These are phyloP conservation scores for Bondarzewia mesenterica DNA, from an alignment of 1,284 basidiomycete genomes.

Conservation along the genomic window DNA sequence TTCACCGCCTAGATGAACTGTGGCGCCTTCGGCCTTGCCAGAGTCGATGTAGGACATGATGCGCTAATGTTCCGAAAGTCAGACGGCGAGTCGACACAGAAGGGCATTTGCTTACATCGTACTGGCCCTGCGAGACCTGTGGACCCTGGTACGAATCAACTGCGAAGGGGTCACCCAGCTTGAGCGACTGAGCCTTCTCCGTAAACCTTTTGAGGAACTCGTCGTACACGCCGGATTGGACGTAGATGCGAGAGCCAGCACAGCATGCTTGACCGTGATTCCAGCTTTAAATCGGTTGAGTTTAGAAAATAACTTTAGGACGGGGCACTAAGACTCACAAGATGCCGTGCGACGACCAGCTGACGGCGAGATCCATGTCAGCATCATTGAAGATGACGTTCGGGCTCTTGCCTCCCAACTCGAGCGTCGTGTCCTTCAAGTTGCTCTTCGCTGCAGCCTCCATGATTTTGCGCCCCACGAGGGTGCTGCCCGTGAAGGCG, in stretches of 20 bases:
- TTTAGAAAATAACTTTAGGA: conserved; percentile 1
- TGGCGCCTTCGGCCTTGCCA: conserved; percentile 83
- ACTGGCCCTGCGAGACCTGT: conserved; percentile 73
- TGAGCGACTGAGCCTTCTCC: conserved; percentile 45
- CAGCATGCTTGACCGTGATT: conserved; percentile 83
- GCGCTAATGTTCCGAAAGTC: conserved; percentile 36
- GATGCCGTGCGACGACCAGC: conserved; percentile 78
- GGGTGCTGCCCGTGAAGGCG: conserved; percentile 72
- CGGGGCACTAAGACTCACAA: conserved; percentile 38
- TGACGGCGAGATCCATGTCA: conserved; percentile 70
- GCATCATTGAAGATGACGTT: conserved; percentile 72
- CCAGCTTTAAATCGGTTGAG: conserved; percentile 34
- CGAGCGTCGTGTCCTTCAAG: conserved; percentile 85
- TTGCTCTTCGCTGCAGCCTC: conserved; percentile 79
- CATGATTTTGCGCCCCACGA: conserved; percentile 82
- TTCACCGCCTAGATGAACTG: conserved; percentile 67
- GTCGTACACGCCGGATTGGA: conserved; percentile 80
- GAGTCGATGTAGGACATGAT: conserved; percentile 87
- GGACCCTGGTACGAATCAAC: conserved; percentile 74
- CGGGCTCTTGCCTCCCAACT: conserved; percentile 90
- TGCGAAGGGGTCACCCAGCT: conserved; percentile 79
- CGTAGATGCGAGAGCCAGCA: conserved; percentile 81
- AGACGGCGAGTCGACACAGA: conserved; percentile 13
- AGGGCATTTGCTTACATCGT: conserved; percentile 36
- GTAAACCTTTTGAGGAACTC: conserved; percentile 61